Base-by-base conservation (phyloP, 2,329 filamentous ascomycete genomes). In the Microdochium nivale region DNA sequence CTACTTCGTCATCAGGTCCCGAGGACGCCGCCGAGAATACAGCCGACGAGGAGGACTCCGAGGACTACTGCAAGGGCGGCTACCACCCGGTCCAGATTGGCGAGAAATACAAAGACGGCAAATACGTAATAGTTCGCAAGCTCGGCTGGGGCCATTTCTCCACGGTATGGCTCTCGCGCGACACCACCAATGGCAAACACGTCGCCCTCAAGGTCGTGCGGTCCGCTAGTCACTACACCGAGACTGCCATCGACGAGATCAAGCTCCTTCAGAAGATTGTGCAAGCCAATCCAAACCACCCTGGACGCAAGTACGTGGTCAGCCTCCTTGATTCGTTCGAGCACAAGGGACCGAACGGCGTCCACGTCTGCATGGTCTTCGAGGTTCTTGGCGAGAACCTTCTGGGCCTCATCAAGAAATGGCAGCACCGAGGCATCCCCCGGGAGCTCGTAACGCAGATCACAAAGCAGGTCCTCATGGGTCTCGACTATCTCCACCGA, bases 281-380 rank as follows among this genome's bases (percentile, higher is more conserved):
- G 52, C 85, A 92, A 62, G 94, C 94, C 35, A 97, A 96, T 62
- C 92, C 91, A 40, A 82, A 91, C 62, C 94, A 99, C 67, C 92
- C 94, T 24, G 94, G 94, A 64, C 86, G 92, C 59, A 88, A 88
- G 68, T 92, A 97, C 64, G 94, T 97, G 57, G 94, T 99, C 68
- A 96, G 90, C 69, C 78, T 99, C 37, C 80, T 97, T 60, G 92
- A 97, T 70, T 96, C 90, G 0, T 99, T 99, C 68, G 92, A 96
- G 67, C 94, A 97, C 74, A 95, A 95, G 69, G 94, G 94, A 10
- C 92, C 92, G 44, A 95, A 99, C 64, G 94, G 94, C 48, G 87
- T 90, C 49, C 94, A 99, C 65, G 90, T 97, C 53, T 99, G 94
- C 75, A 97, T 99, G 92, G 94, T 99, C 8, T 99, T 99, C 62